These are phyloP conservation scores for Diaporthe helianthi DNA, from an alignment of 2,329 filamentous ascomycete species.

Conservation along the genomic window DNA sequence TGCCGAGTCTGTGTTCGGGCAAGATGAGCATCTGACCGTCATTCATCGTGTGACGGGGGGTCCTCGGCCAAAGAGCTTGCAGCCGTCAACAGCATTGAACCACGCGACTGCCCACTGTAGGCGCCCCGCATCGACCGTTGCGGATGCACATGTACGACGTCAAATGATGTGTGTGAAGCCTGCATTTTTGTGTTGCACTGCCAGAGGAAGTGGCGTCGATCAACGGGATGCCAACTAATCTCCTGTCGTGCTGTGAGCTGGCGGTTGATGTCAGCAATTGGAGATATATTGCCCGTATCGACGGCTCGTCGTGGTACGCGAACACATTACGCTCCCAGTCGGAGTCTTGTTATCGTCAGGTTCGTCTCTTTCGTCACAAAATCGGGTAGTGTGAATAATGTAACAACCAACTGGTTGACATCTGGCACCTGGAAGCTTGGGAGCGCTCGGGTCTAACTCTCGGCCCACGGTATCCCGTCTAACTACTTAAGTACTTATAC, in stretches of 20 bases:
- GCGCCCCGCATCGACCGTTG: conserved; percentile 19
- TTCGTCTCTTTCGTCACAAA: neutral
- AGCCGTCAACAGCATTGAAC: conserved; percentile 25
- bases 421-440: no score
- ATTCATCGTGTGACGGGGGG: conserved; percentile 20
- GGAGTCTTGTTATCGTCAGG: neutral
- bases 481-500: no score
- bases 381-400: neutral
- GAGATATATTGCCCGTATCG: neutral
- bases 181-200: conserved; percentile 14
- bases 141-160: neutral
- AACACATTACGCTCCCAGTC: neutral
- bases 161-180: conserved; percentile 10
- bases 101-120: conserved; percentile 8
- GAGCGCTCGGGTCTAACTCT: neutral
- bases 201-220: neutral
- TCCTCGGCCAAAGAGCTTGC: conserved; percentile 22
- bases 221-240: neutral
- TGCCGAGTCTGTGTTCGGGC: conserved; percentile 6
- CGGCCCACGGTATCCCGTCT: neutral
- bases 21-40: conserved; percentile 31
- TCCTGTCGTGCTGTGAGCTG: neutral
- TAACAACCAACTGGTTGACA: neutral
- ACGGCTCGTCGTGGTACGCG: neutral
- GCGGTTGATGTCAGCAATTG: conserved; percentile 15